Evolutionary conservation across 805 yeast genomes (phyloP).

Genomic region (Wickerhamiella dianesei): DNA sequence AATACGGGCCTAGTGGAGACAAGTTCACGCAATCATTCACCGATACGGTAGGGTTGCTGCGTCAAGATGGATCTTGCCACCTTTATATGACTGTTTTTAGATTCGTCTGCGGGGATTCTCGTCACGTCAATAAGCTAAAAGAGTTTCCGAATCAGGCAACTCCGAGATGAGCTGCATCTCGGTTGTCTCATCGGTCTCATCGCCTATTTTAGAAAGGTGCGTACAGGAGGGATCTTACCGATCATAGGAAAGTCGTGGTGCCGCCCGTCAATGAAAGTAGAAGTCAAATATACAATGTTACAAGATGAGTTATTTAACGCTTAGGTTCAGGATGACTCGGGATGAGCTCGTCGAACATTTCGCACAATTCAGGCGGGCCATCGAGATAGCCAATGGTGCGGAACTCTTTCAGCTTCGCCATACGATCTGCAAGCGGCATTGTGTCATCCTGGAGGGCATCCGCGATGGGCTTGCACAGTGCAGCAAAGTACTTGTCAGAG

Average conservation of each 20-base stretch:
- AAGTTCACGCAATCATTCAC: background rate
- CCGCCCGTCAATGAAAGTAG: too few relatives aligned
- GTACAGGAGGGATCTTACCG: too few relatives aligned
- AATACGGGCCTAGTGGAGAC: too few relatives aligned
- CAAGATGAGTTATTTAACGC: background rate
- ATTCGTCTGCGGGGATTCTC: too few relatives aligned
- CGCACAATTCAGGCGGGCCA: constrained; percentile 17
- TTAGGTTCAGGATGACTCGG: constrained; percentile 1
- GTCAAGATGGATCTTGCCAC: background rate
- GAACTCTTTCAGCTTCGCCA: constrained; percentile 15
- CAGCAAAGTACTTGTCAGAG: constrained; percentile 12
- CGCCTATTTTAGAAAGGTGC: too few relatives aligned
- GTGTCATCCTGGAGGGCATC: constrained; percentile 2
- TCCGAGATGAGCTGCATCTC: background rate
- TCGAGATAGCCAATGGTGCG: constrained; percentile 21
- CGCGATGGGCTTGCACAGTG: constrained; percentile 8
- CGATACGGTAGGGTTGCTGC: background rate
- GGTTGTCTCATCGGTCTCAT: too few relatives aligned
- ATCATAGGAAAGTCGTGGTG: too few relatives aligned
- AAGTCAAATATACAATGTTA: background rate
- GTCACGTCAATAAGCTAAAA: background rate
- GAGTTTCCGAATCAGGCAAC: background rate
- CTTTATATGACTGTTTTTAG: background rate
- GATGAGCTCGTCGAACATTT: constrained; percentile 12
- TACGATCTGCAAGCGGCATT: constrained; percentile 6